Percentiles rank a stretch among this genome's conserved stretches.
These are phyloP conservation scores for Heterobasidion occidentale DNA, from an alignment of 1,284 basidiomycete species.

Conservation along the genomic window DNA sequence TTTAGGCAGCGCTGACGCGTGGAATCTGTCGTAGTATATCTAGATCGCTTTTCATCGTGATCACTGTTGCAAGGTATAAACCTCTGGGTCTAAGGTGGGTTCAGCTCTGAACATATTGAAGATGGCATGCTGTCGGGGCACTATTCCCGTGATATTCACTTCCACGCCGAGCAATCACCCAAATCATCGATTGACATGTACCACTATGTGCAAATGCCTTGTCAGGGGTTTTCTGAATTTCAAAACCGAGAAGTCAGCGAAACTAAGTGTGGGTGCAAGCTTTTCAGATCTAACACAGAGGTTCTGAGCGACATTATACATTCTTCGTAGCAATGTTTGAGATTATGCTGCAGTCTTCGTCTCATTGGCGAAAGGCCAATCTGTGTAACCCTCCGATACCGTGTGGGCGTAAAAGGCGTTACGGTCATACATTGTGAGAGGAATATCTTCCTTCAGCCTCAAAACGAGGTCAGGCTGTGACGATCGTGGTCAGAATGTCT, in stretches of 20 bases:
- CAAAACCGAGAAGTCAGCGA: no score
- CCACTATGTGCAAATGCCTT: no score
- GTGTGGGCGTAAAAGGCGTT: constrained; percentile 26
- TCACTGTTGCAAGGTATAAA: not conserved
- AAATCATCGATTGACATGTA: no score
- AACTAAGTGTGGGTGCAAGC: no score
- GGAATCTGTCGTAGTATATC: not conserved
- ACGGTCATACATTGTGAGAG: constrained; percentile 22
- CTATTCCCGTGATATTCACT: no score
- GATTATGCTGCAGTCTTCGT: no score
- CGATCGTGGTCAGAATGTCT: not conserved
- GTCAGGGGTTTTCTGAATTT: no score
- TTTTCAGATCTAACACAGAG: no score
- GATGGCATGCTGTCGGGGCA: no score
- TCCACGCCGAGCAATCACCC: no score
- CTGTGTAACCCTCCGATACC: constrained; percentile 26
- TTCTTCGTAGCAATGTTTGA: not conserved
- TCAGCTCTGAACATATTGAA: not conserved
- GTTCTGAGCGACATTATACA: no score
- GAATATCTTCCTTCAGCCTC: constrained; percentile 26
- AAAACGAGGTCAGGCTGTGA: constrained; percentile 36
- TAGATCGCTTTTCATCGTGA: not conserved
- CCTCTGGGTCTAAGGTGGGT: not conserved
- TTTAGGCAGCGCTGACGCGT: not conserved
- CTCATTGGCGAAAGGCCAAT: constrained; percentile 23